Evolutionary conservation across 306 rosid species (phyloP).

Genomic region (Malus domestica): DNA sequence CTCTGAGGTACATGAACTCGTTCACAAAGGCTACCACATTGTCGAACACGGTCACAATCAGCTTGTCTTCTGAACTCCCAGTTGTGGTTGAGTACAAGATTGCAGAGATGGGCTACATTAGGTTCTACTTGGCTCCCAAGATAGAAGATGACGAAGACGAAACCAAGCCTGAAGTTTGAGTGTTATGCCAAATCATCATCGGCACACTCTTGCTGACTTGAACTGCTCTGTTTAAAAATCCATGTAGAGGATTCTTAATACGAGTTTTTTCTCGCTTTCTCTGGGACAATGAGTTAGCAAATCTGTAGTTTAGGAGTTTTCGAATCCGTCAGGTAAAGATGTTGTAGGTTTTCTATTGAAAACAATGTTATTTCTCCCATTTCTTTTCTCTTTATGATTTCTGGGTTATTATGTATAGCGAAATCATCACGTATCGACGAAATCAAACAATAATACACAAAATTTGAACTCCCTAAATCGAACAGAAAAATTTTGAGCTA

Average conservation of each 20-base stretch:
- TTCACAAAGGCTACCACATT: conserved; percentile 87
- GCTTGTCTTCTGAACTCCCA: conserved; percentile 57
- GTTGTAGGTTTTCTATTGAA: conserved; percentile 2
- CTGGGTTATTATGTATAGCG: neutral
- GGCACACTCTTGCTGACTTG: neutral
- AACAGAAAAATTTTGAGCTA: neutral
- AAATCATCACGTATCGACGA: neutral
- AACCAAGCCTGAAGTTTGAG: conserved; percentile 28
- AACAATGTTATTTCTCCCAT: neutral
- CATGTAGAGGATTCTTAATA: neutral
- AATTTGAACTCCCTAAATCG: neutral
- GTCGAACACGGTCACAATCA: conserved; percentile 58
- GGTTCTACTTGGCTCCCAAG: conserved; percentile 94
- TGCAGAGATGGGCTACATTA: conserved; percentile 61
- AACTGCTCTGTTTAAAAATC: neutral
- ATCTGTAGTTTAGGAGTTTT: conserved; percentile 4
- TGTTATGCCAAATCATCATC: neutral
- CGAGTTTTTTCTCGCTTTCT: neutral
- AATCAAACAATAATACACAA: neutral
- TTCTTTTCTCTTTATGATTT: neutral
- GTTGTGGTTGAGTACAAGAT: conserved; percentile 61
- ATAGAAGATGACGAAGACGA: conserved; percentile 78
- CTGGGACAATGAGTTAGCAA: neutral
- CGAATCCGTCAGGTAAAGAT: neutral
- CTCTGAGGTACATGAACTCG: conserved; percentile 87